phyloP scores from a whole-genome alignment of 768 basidiomycete genomes.

The Chalciporus pseudorubinellus region DNA sequence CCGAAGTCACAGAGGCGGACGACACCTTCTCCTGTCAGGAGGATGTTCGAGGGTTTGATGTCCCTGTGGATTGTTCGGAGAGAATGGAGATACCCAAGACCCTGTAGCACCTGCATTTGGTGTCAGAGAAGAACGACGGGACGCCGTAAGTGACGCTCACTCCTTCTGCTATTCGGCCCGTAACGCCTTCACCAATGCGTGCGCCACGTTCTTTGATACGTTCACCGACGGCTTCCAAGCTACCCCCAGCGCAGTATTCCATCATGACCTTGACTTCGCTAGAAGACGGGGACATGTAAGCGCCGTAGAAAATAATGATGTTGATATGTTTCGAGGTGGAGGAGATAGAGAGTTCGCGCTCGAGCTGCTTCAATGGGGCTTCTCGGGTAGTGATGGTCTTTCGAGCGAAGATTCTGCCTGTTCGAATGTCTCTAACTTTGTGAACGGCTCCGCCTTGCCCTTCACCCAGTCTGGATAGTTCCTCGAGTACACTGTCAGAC shows the following conservation, averaged over 20 bases:
- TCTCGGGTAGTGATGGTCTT: conserved; percentile 92
- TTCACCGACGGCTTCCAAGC: conserved; percentile 85
- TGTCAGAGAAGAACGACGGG: conserved; percentile 6
- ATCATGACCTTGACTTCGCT: conserved; percentile 95
- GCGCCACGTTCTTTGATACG: conserved; percentile 77
- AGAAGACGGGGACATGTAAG: conserved; percentile 81
- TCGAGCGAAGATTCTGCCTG: conserved; percentile 80
- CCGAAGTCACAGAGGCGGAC: conserved; percentile 96
- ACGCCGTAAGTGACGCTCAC: conserved; percentile 43
- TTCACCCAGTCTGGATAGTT: conserved; percentile 79
- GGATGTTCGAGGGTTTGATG: conserved; percentile 92
- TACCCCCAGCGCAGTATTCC: conserved; percentile 87
- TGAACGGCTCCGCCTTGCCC: conserved; percentile 97
- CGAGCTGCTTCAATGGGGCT: conserved; percentile 88
- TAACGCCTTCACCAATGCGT: conserved; percentile 82
- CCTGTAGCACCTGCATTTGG: conserved; percentile 67
- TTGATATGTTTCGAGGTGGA: conserved; percentile 80
- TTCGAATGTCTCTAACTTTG: conserved; percentile 84
- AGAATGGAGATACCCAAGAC: conserved; percentile 90
- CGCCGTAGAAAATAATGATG: conserved; percentile 90
- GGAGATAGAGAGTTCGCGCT: conserved; percentile 90
- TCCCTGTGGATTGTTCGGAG: conserved; percentile 94
- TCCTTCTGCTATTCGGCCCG: conserved; percentile 90
- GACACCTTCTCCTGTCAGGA: conserved; percentile 83
- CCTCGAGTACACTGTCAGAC: conserved; percentile 74